phyloP scores from a whole-genome alignment of 2,329 filamentous ascomycete genomes.

The Exophiala alcalophila region DNA sequence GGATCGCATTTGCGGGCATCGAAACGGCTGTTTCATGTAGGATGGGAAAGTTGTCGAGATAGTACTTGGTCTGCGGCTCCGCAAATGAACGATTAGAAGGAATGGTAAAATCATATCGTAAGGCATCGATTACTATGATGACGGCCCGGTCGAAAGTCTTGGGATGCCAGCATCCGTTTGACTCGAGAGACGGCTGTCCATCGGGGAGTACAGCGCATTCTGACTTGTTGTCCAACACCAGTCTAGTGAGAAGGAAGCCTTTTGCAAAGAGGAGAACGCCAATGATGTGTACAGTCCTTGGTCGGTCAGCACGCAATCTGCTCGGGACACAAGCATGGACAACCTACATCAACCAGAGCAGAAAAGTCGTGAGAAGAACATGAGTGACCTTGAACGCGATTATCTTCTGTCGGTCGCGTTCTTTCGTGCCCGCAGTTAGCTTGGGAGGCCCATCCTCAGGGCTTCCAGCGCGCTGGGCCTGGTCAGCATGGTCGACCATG shows the following conservation, averaged over 20 bases:
- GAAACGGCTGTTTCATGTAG: slow-evolving; percentile 76
- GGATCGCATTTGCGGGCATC: slow-evolving; percentile 76
- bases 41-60: slow-evolving; percentile 84
- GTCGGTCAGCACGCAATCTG: slow-evolving; percentile 12
- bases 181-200: slow-evolving; percentile 40
- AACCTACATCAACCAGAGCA: slow-evolving; percentile 30
- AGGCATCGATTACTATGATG: slow-evolving; percentile 84
- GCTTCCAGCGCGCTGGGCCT: slow-evolving; percentile 11
- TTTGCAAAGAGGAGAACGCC: slow-evolving; percentile 91
- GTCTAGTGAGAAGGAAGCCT: slow-evolving; percentile 86
- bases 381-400: slow-evolving; percentile 31
- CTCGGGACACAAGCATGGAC: background rate
- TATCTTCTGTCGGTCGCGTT: slow-evolving; percentile 16
- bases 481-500: slow-evolving; percentile 18
- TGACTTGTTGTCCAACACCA: slow-evolving; percentile 75
- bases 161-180: slow-evolving; percentile 89
- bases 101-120: slow-evolving; percentile 95
- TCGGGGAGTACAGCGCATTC: slow-evolving; percentile 64
- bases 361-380: slow-evolving; percentile 26
- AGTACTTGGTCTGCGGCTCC: slow-evolving; percentile 56
- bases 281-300: slow-evolving; percentile 66
- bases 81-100: slow-evolving; percentile 57
- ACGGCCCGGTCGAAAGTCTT: slow-evolving; percentile 91
- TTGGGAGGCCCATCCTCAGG: slow-evolving; percentile 8
- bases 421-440: slow-evolving; percentile 9